phyloP scores from a whole-genome alignment of 805 yeast genomes.

The Saccharomycopsis fodiens region DNA sequence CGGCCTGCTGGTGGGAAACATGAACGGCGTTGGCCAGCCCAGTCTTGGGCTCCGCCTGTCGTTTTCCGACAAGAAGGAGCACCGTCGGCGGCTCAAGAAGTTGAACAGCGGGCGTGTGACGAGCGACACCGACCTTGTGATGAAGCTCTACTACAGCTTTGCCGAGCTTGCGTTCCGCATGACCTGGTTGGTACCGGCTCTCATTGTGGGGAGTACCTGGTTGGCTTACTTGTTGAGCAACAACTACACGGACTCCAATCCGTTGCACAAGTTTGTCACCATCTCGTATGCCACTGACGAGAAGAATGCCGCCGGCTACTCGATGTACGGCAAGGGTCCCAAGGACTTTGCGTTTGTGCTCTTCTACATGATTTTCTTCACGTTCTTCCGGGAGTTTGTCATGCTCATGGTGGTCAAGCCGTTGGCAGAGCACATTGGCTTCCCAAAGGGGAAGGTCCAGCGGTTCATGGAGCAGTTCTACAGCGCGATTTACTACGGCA shows the following conservation, averaged over 20 bases:
- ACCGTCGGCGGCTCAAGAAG: constrained; percentile 12
- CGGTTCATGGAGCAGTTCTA: constrained; percentile 94
- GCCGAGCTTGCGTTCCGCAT: constrained; percentile 30
- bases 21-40: constrained; percentile 13
- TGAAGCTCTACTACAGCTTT: constrained; percentile 15
- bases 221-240: constrained; percentile 46
- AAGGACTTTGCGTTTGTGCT: constrained; percentile 75
- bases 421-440: constrained; percentile 46
- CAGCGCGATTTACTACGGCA: constrained; percentile 70
- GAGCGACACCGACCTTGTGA: constrained; percentile 11
- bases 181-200: constrained; percentile 67
- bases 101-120: constrained; percentile 10
- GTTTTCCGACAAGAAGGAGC: constrained; percentile 4
- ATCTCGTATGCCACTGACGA: constrained; percentile 58
- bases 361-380: constrained; percentile 78
- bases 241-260: constrained; percentile 50
- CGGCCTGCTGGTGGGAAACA: constrained; percentile 16
- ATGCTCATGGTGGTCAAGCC: constrained; percentile 82
- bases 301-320: constrained; percentile 34
- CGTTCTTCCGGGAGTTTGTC: constrained; percentile 81
- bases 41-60: constrained; percentile 9
- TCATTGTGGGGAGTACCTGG: constrained; percentile 37
- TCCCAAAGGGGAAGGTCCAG: constrained; percentile 49
- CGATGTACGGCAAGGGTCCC: constrained; percentile 76
- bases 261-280: constrained; percentile 53